Percentiles rank a stretch among this genome's conserved stretches.
phyloP scores from a whole-genome alignment of 345 rosid species.

The Xanthoceras sorbifolium region DNA sequence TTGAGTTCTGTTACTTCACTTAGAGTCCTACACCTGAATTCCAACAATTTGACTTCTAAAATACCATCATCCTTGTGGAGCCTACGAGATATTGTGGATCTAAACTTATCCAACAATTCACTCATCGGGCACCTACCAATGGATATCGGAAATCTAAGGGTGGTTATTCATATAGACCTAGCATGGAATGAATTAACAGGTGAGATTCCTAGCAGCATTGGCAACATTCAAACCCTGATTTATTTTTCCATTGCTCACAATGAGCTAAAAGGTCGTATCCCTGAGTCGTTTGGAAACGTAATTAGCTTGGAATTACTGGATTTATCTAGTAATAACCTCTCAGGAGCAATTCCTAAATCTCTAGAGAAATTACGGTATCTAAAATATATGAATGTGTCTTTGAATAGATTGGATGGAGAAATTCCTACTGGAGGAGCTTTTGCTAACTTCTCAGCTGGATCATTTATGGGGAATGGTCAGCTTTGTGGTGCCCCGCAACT shows the following conservation, averaged over 20 bases:
- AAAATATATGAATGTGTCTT: conserved; percentile 4
- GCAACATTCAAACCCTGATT: background rate
- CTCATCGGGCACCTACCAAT: background rate
- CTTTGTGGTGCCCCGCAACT: conserved; percentile 18
- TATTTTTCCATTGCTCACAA: background rate
- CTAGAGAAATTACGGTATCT: background rate
- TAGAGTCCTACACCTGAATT: background rate
- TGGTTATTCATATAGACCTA: background rate
- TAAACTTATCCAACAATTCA: conserved; percentile 17
- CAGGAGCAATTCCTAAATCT: conserved; percentile 23
- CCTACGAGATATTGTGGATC: background rate
- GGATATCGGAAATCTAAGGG: conserved; percentile 8
- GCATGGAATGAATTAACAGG: conserved; percentile 18
- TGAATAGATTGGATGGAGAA: conserved; percentile 19
- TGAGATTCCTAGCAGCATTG: background rate
- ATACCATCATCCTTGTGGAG: conserved; percentile 19
- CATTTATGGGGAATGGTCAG: conserved; percentile 3
- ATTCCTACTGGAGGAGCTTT: conserved; percentile 18
- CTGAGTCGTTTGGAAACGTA: background rate
- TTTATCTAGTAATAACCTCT: conserved; percentile 5
- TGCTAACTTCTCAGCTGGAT: conserved; percentile 11
- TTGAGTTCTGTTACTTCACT: conserved; percentile 6
- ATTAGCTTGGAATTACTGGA: background rate
- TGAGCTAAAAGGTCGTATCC: conserved; percentile 18
- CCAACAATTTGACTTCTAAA: conserved; percentile 10